Evolutionary conservation across 169 alveolate species (phyloP).

Genomic region (Eimeria necatrix): DNA sequence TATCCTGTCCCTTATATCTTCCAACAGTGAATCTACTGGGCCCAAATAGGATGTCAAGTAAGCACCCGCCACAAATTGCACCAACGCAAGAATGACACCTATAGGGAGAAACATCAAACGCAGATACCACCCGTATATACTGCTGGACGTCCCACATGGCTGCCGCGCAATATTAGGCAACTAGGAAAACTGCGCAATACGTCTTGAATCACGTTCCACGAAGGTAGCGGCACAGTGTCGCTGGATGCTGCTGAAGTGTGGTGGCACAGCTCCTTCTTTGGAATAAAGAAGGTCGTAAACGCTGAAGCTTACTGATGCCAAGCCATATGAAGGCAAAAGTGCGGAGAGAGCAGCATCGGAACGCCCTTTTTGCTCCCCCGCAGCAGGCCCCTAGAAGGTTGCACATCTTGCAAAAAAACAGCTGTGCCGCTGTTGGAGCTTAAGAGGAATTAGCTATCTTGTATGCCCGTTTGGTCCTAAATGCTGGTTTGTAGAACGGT

Average conservation of each 20-base stretch:
- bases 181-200: too few relatives aligned
- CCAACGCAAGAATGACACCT: not conserved
- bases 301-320: constrained; percentile 13
- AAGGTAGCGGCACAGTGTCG: too few relatives aligned
- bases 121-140: too few relatives aligned
- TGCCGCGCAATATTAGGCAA: too few relatives aligned
- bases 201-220: too few relatives aligned
- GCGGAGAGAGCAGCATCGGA: constrained; percentile 48
- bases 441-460: too few relatives aligned
- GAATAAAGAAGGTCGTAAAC: too few relatives aligned
- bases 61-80: constrained; percentile 26
- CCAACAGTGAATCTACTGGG: constrained; percentile 7
- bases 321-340: constrained; percentile 57
- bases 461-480: too few relatives aligned
- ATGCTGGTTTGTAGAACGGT: too few relatives aligned
- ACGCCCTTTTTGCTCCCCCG: constrained; percentile 45
- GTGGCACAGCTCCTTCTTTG: too few relatives aligned
- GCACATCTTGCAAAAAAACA: not conserved
- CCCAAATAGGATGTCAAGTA: not conserved
- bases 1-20: constrained; percentile 7
- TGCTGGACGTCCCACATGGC: too few relatives aligned
- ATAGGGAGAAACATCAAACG: not conserved
- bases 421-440: not conserved
- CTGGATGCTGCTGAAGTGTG: too few relatives aligned
- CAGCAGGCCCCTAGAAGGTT: constrained; percentile 40